Base-by-base conservation (phyloP, 2,329 filamentous ascomycete genomes). In the Colletotrichum zoysiae region DNA sequence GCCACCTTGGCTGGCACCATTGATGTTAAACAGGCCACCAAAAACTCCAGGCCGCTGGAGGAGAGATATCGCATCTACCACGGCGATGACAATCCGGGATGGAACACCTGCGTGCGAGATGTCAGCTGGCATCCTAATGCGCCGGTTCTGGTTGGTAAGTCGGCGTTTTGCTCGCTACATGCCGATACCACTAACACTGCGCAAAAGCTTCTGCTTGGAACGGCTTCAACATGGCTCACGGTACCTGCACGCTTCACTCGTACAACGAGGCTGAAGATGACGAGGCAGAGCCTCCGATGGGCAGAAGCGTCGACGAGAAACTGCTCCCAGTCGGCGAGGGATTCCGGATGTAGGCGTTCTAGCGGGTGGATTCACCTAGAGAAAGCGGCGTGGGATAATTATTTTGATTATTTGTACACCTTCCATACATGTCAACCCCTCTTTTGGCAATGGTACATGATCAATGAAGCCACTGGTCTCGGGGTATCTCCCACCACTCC, bases 41-140 rank as follows among this genome's bases (percentile, higher is more conserved):
- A 85, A 71, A 86, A 90, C 74, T 88, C 89, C 12, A 84, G 91
- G 50, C 88, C 89, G 1, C 82, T 85, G 16, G 87, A 89, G 38
- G 80, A 86, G 3, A 84, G 84, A 50, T 86, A 86, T 38, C 87
- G 89, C 61, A 84, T 86, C 9, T 91, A 90, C 76, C 86, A 88
- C 55, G 84, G 86, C 38, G 85, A 88, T n/a, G 87, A 88, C 40
- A 81, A 86, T 38, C 83, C 84, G 0, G 82, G 84, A 12, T 95
- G 93, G 92, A 88, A 88, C 74, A 94, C 94, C 0, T 93, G 93
- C 75, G 93, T 97, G 26, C 87, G 95, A 44, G 95, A 98, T 84
- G 94, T 93, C 30, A 94, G 92, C 78, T 97, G 95, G 95, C 95
- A 97, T 83, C 95, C 95, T 0, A 92, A 87, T 74, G 93, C 92